Base-by-base conservation (phyloP, 805 yeast species). In the Suhomyces tanzawaensis region DNA sequence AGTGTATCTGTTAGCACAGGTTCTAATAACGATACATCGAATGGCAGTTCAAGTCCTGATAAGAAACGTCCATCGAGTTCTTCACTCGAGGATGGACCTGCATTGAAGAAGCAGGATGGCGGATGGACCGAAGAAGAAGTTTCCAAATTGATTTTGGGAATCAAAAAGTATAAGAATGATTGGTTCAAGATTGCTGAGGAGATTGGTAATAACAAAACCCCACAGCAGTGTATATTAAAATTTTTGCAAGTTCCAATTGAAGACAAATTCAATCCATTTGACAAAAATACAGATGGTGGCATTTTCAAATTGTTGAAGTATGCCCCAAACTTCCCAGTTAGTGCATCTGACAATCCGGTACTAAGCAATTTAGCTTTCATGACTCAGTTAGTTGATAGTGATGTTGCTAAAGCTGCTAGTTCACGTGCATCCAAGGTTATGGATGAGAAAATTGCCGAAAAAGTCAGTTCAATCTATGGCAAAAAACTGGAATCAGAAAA, bases 301-400 rank as follows among this genome's bases (percentile, higher is more conserved):
- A 71, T 75, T 24, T 58, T 84, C 14, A 90, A 93, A 0, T 85
- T 95, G 11, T 71, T 90, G 46, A 85, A 82, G 55, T 88, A 76
- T 58, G 82, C 91, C 4, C 83, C 95, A 3, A 84, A 87, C 57
- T 72, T 91, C 35, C 96, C 98, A 11, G 82, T 86, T 34, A 78
- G 87, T 25, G 77, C 87, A 30, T 78, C 82, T 19, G 98, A 93
- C 50, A 93, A 93, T 60, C 99, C 99, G 2, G 89, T 93, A 3
- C 74, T 93, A 67, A 83, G 95, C 25, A 91, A 95, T n/a, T 74
- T 93, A 45, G 82, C 96, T 11, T 93, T 90, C 60, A 69, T 93
- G 62, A 81, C 90, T 0, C 81, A 87, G 26, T 64, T 90, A 34
- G 95, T 89, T 13, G 96, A 91, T 52, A 84, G 91, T 9, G 83